phyloP scores from a whole-genome alignment of 345 rosid genomes.

The Adansonia digitata region DNA sequence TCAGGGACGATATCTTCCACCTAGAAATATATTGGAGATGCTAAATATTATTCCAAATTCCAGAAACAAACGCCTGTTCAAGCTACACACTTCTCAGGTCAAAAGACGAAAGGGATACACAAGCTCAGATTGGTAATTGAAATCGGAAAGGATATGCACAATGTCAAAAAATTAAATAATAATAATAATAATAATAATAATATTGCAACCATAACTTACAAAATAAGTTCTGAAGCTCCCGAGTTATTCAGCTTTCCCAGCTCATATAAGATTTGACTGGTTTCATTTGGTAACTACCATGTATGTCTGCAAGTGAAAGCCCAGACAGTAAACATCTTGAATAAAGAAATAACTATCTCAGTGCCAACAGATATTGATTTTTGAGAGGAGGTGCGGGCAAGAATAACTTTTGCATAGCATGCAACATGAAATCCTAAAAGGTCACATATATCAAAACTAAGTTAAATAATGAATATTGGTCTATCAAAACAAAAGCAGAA shows the following conservation, averaged over 20 bases:
- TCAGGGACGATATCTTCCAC: conserved; percentile 32
- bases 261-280: conserved; percentile 10
- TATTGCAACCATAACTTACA: too few species aligned
- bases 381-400: not conserved
- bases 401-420: not conserved
- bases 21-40: conserved; percentile 18
- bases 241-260: conserved; percentile 15
- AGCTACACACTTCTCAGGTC: conserved; percentile 10
- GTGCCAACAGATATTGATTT: not conserved
- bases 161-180: too few species aligned
- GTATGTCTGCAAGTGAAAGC: not conserved
- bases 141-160: too few species aligned
- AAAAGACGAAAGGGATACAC: conserved; percentile 14
- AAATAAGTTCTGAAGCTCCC: conserved; percentile 8
- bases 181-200: too few species aligned
- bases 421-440: not conserved
- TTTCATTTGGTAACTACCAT: conserved; percentile 16
- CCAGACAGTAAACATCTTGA: conserved; percentile 12
- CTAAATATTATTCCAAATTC: conserved; percentile 13
- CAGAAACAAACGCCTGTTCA: not conserved
- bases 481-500: not conserved
- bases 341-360: conserved; percentile 8
- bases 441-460: not conserved
- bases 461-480: not conserved
- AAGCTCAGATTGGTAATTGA: conserved; percentile 16